A percentile compares a stretch with the other conserved stretches of the same genome.
Evolutionary conservation across 2,329 filamentous ascomycete genomes (phyloP).

Genomic region (Ophidiomyces ophidiicola): DNA sequence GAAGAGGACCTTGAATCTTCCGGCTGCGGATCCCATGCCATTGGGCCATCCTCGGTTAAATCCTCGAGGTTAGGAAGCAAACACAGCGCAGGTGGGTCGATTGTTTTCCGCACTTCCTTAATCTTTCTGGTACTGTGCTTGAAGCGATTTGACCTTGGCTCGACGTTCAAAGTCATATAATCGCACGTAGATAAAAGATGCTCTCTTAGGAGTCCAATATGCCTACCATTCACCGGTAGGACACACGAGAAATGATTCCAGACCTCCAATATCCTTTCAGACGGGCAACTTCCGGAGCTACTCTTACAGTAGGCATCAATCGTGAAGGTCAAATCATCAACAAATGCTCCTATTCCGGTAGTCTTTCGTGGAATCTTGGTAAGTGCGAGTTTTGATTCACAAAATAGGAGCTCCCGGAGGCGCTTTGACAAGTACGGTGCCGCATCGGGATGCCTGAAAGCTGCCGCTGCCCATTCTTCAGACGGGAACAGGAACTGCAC

Average conservation of each 20-base stretch:
- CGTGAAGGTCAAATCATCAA: conserved; percentile 9
- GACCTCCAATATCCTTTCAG: conserved; percentile 7
- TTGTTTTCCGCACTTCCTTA: neutral
- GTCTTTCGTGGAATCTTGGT: conserved; percentile 5
- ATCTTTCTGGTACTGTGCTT: neutral
- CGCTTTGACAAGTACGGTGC: conserved; percentile 12
- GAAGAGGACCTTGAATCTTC: neutral
- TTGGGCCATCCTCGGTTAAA: neutral
- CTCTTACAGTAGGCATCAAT: conserved; percentile 8
- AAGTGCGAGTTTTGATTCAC: neutral
- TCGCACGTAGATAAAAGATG: neutral
- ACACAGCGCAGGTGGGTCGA: neutral
- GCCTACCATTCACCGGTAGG: conserved; percentile 1
- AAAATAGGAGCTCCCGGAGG: conserved; percentile 11
- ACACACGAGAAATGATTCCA: conserved; percentile 13
- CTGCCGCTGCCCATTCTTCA: conserved; percentile 8
- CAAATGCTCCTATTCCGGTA: conserved; percentile 5
- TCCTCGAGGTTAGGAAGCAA: neutral
- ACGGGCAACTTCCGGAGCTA: neutral
- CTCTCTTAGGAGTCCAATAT: neutral
- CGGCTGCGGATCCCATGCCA: conserved; percentile 10
- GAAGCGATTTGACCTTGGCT: too few relatives aligned
- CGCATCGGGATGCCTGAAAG: neutral
- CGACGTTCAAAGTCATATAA: too few relatives aligned
- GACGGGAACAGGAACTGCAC: conserved; percentile 12